A percentile compares a stretch with the other conserved stretches of the same genome.
These are phyloP conservation scores for Dothistroma pini DNA, from an alignment of 2,329 filamentous ascomycete genomes.

Conservation along the genomic window DNA sequence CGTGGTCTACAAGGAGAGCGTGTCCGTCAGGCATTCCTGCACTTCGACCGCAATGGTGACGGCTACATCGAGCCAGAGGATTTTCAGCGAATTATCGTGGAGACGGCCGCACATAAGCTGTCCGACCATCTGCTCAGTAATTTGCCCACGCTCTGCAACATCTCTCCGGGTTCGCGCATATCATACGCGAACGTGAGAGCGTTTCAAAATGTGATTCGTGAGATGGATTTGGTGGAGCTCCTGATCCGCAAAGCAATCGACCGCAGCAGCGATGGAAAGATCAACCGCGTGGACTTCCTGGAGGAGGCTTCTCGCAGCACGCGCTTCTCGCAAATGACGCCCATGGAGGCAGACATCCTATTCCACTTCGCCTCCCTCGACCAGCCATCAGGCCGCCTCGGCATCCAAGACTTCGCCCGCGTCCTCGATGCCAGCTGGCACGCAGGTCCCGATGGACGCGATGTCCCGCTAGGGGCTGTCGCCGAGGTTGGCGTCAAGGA, in stretches of 20 bases:
- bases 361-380: conserved; percentile 97
- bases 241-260: conserved; percentile 82
- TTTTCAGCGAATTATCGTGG: conserved; percentile 93
- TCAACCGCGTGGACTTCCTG: conserved; percentile 88
- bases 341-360: conserved; percentile 97
- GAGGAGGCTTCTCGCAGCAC: conserved; percentile 90
- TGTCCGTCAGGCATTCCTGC: conserved; percentile 89
- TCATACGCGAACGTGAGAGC: conserved; percentile 97
- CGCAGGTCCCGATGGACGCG: conserved; percentile 46
- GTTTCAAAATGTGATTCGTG: conserved; percentile 95
- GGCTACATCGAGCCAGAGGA: conserved; percentile 94
- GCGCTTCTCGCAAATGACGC: conserved; percentile 92
- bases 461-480: conserved; percentile 42
- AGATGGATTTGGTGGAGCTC: conserved; percentile 96
- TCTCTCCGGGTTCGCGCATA: conserved; percentile 85
- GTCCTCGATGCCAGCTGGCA: conserved; percentile 94
- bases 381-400: conserved; percentile 78
- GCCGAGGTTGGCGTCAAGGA: conserved; percentile 52
- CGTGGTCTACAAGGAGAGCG: conserved; percentile 93
- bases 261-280: conserved; percentile 84
- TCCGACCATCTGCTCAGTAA: conserved; percentile 93
- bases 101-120: conserved; percentile 92
- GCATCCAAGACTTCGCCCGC: conserved; percentile 82
- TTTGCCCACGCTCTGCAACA: conserved; percentile 90
- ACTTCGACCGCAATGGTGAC: conserved; percentile 85